Evolutionary conservation across 805 yeast genomes (phyloP).

Genomic region (Wickerhamomyces pijperi): DNA sequence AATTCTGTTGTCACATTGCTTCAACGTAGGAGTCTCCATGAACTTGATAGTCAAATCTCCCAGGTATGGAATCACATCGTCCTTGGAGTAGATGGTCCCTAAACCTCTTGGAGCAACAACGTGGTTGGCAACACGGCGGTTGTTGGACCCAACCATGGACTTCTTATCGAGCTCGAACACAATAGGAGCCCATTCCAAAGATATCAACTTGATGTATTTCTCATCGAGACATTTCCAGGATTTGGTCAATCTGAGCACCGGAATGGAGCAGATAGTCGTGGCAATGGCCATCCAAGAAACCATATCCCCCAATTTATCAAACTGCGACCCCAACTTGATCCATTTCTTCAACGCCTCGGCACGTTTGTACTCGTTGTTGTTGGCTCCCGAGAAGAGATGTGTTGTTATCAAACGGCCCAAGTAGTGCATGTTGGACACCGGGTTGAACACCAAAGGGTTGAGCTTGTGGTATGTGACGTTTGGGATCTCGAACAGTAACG

Average conservation of each 20-base stretch:
- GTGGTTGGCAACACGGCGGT: constrained; percentile 51
- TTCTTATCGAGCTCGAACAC: constrained; percentile 80
- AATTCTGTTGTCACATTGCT: constrained; percentile 53
- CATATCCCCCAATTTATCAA: constrained; percentile 82
- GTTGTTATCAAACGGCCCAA: constrained; percentile 57
- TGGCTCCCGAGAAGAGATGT: constrained; percentile 49
- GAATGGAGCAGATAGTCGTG: constrained; percentile 69
- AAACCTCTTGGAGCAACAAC: constrained; percentile 82
- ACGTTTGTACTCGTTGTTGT: constrained; percentile 28
- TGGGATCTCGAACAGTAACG: constrained; percentile 47
- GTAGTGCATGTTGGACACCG: constrained; percentile 58
- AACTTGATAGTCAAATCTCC: constrained; percentile 63
- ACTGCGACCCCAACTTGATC: constrained; percentile 71
- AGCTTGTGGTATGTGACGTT: constrained; percentile 27
- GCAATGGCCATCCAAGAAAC: constrained; percentile 91
- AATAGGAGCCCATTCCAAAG: constrained; percentile 87
- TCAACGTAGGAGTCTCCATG: constrained; percentile 26
- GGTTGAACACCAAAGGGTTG: constrained; percentile 73
- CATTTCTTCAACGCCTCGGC: constrained; percentile 67
- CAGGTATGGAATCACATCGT: constrained; percentile 76
- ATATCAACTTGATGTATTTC: constrained; percentile 45
- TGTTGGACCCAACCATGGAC: constrained; percentile 44
- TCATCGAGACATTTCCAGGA: constrained; percentile 69
- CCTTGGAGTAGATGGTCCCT: constrained; percentile 65
- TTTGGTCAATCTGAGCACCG: constrained; percentile 59